phyloP scores from a whole-genome alignment of 345 rosid genomes.

The Camelina hispida region DNA sequence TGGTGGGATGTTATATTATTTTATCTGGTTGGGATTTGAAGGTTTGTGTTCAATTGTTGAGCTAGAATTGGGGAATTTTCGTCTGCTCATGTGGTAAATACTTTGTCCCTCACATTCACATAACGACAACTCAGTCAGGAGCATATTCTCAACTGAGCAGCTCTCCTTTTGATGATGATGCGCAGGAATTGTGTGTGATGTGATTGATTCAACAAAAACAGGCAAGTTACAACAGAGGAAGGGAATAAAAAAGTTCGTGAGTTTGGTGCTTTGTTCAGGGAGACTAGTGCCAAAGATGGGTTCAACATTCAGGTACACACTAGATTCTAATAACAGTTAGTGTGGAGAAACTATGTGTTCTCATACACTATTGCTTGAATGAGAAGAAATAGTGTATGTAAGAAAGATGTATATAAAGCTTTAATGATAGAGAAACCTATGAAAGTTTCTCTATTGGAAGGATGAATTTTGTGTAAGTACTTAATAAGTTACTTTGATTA shows the following conservation, averaged over 20 bases:
- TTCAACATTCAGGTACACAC: slow-evolving; percentile 75
- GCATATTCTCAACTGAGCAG: too few relatives aligned
- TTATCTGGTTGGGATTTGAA: neutral
- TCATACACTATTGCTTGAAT: slow-evolving; percentile 37
- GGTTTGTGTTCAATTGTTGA: neutral
- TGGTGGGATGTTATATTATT: neutral
- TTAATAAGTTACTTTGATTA: too few relatives aligned
- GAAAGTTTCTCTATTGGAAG: too few relatives aligned
- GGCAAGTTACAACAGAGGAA: slow-evolving; percentile 92
- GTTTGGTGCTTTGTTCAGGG: slow-evolving; percentile 79
- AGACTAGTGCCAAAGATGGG: slow-evolving; percentile 94
- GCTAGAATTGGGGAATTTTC: neutral
- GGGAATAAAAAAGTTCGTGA: slow-evolving; percentile 82
- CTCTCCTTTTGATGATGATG: too few relatives aligned
- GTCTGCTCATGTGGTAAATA: too few relatives aligned
- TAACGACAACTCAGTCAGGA: too few relatives aligned
- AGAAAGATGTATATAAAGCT: slow-evolving; percentile 17
- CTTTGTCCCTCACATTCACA: too few relatives aligned
- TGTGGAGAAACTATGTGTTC: too few relatives aligned
- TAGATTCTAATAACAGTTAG: too few relatives aligned
- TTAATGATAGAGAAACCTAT: too few relatives aligned
- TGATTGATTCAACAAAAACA: slow-evolving; percentile 34
- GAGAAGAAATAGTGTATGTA: slow-evolving; percentile 33
- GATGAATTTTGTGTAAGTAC: too few relatives aligned
- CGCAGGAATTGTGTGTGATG: slow-evolving; percentile 5